Conservation (phyloP, 768 basidiomycete species). For the Hypsizygus marmoreus region DNA sequence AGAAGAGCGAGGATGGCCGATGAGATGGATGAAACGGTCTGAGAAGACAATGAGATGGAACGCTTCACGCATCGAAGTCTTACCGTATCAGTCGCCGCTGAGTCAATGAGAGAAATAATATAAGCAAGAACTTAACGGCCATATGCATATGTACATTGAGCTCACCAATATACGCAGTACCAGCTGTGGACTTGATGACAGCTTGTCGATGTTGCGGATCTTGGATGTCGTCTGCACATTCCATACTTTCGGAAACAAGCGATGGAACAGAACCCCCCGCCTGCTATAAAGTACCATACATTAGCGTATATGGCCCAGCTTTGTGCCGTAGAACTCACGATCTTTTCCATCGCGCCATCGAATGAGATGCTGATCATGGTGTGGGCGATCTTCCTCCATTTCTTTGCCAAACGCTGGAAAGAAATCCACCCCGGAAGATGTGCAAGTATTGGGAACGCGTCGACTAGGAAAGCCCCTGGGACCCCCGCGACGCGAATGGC, state of each 20-base stretch:
- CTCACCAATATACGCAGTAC: slow-evolving; percentile 27
- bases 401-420: slow-evolving; percentile 34
- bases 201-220: slow-evolving; percentile 20
- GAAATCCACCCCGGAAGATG: slow-evolving; percentile 39
- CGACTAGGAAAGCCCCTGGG: slow-evolving; percentile 34
- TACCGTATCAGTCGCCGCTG: slow-evolving; percentile 34
- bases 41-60: not conserved
- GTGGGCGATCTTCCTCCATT: slow-evolving; percentile 20
- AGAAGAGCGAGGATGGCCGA: slow-evolving; percentile 32
- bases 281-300: slow-evolving; percentile 5
- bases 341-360: slow-evolving; percentile 13
- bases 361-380: slow-evolving; percentile 27
- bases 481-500: slow-evolving; percentile 26
- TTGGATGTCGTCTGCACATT: slow-evolving; percentile 14
- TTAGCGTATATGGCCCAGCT: not conserved
- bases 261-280: slow-evolving; percentile 23
- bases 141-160: too few species aligned
- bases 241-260: slow-evolving; percentile 19
- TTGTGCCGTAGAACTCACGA: slow-evolving; percentile 15
- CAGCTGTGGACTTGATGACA: slow-evolving; percentile 23
- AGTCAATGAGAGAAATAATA: not conserved
- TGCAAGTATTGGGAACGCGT: slow-evolving; percentile 30
- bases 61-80: slow-evolving; percentile 1
- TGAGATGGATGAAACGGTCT: slow-evolving; percentile 26
- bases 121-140: not conserved